phyloP scores from a whole-genome alignment of 192 early-diverging fungal genomes.

The Anaeromyces robustus region DNA sequence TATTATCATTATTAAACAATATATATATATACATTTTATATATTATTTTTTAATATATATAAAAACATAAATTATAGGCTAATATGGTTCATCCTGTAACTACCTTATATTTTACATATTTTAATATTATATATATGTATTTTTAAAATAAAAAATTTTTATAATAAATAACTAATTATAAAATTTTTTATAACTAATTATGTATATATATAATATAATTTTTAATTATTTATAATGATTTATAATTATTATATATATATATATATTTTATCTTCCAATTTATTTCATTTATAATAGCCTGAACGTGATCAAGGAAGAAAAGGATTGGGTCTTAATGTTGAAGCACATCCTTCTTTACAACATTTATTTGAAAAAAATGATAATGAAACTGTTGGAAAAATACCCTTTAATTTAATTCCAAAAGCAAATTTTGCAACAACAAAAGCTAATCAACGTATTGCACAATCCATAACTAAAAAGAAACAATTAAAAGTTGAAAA shows the following conservation, averaged over 20 bases:
- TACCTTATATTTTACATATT: too few relatives aligned
- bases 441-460: constrained; percentile 3
- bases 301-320: not conserved
- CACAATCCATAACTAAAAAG: constrained; percentile 7
- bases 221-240: too few relatives aligned
- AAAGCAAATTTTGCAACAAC: not conserved
- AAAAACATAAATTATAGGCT: not conserved
- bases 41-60: too few relatives aligned
- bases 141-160: too few relatives aligned
- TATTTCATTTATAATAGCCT: not conserved
- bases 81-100: not conserved
- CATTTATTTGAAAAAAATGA: not conserved
- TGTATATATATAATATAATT: too few relatives aligned
- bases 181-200: too few relatives aligned
- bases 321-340: not conserved
- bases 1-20: too few relatives aligned
- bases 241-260: too few relatives aligned
- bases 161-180: too few relatives aligned
- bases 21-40: too few relatives aligned
- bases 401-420: not conserved
- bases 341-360: not conserved
- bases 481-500: constrained; percentile 35
- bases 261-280: too few relatives aligned
- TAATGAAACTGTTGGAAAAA: not conserved
- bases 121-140: too few relatives aligned